Conservation (phyloP, 176 grass and related monocot species). For the Triticum monococcum region DNA sequence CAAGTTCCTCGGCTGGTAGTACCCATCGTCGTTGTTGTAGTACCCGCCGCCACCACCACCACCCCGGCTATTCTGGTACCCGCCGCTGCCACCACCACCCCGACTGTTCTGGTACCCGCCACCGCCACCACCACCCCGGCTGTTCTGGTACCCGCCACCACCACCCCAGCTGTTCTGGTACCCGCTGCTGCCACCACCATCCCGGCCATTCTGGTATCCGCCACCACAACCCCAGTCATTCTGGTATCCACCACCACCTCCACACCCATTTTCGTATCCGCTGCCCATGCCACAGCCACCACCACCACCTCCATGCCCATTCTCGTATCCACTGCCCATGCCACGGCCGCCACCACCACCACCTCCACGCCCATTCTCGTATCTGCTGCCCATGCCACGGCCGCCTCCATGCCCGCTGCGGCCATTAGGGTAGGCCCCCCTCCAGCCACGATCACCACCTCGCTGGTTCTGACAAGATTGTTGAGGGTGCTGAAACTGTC, state of each 20-base stretch:
- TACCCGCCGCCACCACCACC: not conserved
- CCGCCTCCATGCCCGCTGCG: constrained; percentile 50
- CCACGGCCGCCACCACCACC: not conserved
- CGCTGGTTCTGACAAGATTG: constrained; percentile 44
- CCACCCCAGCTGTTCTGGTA: constrained; percentile 8
- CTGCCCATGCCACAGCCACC: constrained; percentile 32
- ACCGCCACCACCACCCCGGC: not conserved
- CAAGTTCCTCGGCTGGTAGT: constrained; percentile 58
- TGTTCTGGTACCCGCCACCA: constrained; percentile 31
- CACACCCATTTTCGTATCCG: no score
- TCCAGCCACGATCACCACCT: constrained; percentile 38
- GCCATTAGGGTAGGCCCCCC: constrained; percentile 49
- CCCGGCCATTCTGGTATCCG: not conserved
- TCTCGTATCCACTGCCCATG: no score
- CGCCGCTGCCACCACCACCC: not conserved
- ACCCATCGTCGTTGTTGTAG: constrained; percentile 52
- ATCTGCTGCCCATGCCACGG: constrained; percentile 29
- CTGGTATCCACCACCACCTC: constrained; percentile 34
- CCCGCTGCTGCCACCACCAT: not conserved
- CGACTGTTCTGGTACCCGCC: constrained; percentile 32
- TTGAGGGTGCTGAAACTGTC: constrained; percentile 34
- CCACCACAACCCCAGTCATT: constrained; percentile 17
- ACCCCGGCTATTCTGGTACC: constrained; percentile 27
- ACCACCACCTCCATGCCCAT: no score
- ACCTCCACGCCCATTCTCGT: not conserved